Conservation (phyloP, 495 filamentous ascomycete genomes). For the Chaetomium tenue region DNA sequence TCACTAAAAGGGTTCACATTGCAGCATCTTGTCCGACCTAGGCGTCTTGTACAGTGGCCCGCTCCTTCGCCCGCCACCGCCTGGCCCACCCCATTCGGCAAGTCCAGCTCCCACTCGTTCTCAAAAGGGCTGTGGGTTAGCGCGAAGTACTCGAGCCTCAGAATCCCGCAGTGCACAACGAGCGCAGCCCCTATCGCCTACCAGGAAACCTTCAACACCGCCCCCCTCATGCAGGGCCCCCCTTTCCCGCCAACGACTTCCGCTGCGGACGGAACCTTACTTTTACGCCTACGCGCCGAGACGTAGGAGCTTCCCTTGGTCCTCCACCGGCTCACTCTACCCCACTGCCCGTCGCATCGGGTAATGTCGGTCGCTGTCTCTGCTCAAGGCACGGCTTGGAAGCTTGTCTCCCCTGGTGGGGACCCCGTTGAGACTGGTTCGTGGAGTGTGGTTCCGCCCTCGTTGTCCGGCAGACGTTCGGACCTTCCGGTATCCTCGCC, state of each 20-base stretch:
- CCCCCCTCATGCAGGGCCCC: conserved; percentile 1
- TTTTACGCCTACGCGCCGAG: neutral
- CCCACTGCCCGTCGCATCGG: conserved; percentile 24
- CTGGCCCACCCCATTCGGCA: conserved; percentile 24
- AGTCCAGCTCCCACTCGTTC: conserved; percentile 20
- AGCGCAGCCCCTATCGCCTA: neutral
- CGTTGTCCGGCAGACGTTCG: conserved; percentile 30
- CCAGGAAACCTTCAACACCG: neutral
- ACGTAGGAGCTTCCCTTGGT: neutral
- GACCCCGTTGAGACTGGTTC: conserved; percentile 22
- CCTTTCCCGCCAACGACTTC: neutral
- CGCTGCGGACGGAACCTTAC: neutral
- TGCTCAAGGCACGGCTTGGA: conserved; percentile 32
- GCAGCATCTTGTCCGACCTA: conserved; percentile 49
- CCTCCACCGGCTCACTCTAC: conserved; percentile 17
- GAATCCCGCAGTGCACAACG: neutral
- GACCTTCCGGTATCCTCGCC: conserved; percentile 32
- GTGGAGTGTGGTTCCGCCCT: conserved; percentile 21
- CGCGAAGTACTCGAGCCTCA: neutral
- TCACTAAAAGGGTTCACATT: conserved; percentile 45
- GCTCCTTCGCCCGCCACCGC: conserved; percentile 19
- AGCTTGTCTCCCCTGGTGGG: conserved; percentile 29
- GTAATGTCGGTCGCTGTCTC: conserved; percentile 34
- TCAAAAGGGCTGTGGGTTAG: conserved; percentile 24
- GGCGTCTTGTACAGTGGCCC: conserved; percentile 23